These are phyloP conservation scores for Suillus variegatus DNA, from an alignment of 768 basidiomycete genomes.

Conservation along the genomic window DNA sequence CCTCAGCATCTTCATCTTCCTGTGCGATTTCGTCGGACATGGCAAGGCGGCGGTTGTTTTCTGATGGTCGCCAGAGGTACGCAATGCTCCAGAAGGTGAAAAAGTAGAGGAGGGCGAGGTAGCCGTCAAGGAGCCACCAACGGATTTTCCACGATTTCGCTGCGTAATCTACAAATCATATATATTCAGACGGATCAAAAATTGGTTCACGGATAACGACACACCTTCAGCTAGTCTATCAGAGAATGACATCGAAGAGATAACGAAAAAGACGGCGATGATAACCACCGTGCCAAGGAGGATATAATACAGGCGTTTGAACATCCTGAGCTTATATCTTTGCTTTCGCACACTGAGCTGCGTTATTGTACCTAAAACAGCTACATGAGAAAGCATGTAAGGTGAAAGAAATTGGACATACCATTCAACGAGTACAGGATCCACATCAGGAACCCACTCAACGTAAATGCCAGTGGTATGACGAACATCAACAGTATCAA, in stretches of 20 bases:
- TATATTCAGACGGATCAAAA: not conserved
- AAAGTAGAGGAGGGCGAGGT: slow-evolving; percentile 87
- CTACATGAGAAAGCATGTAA: not conserved
- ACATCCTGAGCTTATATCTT: slow-evolving; percentile 86
- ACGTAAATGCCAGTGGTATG: slow-evolving; percentile 90
- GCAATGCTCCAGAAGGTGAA: slow-evolving; percentile 77
- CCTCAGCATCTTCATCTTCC: slow-evolving; percentile 91
- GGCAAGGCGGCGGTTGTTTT: slow-evolving; percentile 84
- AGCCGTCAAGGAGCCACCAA: slow-evolving; percentile 98
- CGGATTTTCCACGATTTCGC: slow-evolving; percentile 86
- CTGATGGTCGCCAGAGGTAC: slow-evolving; percentile 93
- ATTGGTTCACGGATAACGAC: slow-evolving; percentile 17
- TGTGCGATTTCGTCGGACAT: slow-evolving; percentile 98
- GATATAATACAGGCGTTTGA: slow-evolving; percentile 82
- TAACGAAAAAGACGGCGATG: slow-evolving; percentile 87
- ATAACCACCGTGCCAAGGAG: slow-evolving; percentile 80
- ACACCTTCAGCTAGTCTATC: slow-evolving; percentile 88
- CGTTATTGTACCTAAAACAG: slow-evolving; percentile 72
- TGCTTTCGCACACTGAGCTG: slow-evolving; percentile 88
- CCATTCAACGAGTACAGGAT: slow-evolving; percentile 90
- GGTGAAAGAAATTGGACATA: slow-evolving; percentile 34
- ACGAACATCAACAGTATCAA: slow-evolving; percentile 86
- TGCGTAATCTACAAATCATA: slow-evolving; percentile 70
- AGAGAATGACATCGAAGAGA: slow-evolving; percentile 90
- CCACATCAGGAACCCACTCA: slow-evolving; percentile 97